phyloP scores from a whole-genome alignment of 345 rosid species.

The Adansonia digitata region DNA sequence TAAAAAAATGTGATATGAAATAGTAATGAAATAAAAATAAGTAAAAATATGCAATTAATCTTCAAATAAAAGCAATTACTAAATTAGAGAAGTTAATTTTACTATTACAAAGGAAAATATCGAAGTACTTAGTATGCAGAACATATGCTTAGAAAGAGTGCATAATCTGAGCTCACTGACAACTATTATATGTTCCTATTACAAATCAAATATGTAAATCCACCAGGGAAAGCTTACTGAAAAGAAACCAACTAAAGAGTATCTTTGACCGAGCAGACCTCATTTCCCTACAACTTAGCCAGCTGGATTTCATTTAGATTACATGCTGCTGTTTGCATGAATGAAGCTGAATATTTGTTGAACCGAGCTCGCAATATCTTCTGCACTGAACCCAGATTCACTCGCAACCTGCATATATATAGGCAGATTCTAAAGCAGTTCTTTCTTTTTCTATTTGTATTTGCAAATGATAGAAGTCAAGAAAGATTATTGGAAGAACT shows the following conservation, averaged over 20 bases:
- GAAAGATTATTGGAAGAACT: background rate
- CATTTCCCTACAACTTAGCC: background rate
- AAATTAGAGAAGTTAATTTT: conserved; percentile 2
- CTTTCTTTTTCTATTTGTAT: background rate
- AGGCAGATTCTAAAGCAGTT: background rate
- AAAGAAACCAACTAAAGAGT: conserved; percentile 12
- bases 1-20: background rate
- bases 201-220: background rate
- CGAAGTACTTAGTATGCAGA: background rate
- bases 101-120: conserved; percentile 1
- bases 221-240: background rate
- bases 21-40: background rate
- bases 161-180: background rate
- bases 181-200: background rate
- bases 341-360: conserved; percentile 86
- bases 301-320: conserved; percentile 15
- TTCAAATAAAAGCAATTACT: background rate
- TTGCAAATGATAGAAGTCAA: background rate
- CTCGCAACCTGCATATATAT: conserved; percentile 45
- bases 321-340: conserved; percentile 70
- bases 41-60: background rate
- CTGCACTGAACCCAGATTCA: conserved; percentile 70
- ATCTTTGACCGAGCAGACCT: conserved; percentile 7
- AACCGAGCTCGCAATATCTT: conserved; percentile 81
- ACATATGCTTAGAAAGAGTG: background rate